Base-by-base conservation (phyloP, 768 basidiomycete genomes). In the Dentipellis fragilis region DNA sequence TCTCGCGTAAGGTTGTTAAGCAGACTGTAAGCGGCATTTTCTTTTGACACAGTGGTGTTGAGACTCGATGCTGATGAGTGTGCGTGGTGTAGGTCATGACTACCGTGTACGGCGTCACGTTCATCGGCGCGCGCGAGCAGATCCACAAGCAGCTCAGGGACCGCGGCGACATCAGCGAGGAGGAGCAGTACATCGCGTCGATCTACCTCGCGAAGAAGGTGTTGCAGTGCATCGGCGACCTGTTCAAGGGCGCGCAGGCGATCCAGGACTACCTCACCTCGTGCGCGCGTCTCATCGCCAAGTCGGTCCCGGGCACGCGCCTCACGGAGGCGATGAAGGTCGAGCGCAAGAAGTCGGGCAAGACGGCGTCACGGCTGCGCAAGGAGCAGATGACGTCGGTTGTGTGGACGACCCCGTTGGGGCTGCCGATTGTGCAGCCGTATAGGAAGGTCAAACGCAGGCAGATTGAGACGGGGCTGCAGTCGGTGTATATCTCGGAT, bases 51-150 rank as follows among this genome's bases (percentile, higher is more conserved):
- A 0, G 8, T 19, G 52, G 45, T 54, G 36, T 36, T 39, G 16
- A 10, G 14, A 17, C 4, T 36, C 19, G 11, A 14, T 22, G 16
- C 36, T 36, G 10, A 10, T 38, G 5, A 51, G 11, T 6, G 48
- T 6, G 29, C 6, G 29, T 29, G 29, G 5, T 10, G 2, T 59
- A 87, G 85, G 91, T 97, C 60, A 99, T 99, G 96, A 99, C 95
- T 0, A 97, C 95, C 2, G 95, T 98, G 36, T 98, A 98, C 66
- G 95, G 96, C 19, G 94, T 99, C 14, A 99, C 96, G 0, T 94
- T 85, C 71, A 73, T 97, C 54, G 96, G 96, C 37, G 96, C 96
- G 19, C 81, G 92, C 45, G 90, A 91, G 9, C 96, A 98, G 71
- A 96, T 98, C 54, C 89, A 93, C 70, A 87, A 71, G 64, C 93